These are phyloP conservation scores for Parascedosporium putredinis DNA, from an alignment of 2,329 filamentous ascomycete species.

Conservation along the genomic window DNA sequence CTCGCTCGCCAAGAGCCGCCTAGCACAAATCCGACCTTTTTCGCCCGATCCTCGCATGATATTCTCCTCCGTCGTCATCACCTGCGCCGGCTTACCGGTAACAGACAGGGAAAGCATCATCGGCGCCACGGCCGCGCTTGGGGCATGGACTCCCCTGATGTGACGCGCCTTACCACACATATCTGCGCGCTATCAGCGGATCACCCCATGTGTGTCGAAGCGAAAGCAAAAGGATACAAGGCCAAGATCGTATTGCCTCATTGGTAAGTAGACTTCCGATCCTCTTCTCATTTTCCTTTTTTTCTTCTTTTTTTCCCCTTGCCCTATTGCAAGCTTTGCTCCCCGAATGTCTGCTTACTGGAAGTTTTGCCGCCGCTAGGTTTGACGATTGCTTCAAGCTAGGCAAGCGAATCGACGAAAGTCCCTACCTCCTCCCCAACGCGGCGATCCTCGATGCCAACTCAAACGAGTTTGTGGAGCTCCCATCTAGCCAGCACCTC, in stretches of 20 bases:
- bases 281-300: neutral
- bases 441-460: slow-evolving; percentile 65
- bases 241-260: slow-evolving; percentile 86
- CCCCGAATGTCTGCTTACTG: no score
- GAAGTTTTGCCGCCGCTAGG: no score
- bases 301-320: neutral
- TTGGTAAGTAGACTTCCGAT: slow-evolving; percentile 47
- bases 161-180: slow-evolving; percentile 73
- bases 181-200: slow-evolving; percentile 73
- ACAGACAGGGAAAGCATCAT: slow-evolving; percentile 88
- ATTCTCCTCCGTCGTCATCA: slow-evolving; percentile 73
- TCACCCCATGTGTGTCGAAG: slow-evolving; percentile 58
- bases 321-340: no score
- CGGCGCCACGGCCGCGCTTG: slow-evolving; percentile 80
- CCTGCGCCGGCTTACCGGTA: slow-evolving; percentile 72
- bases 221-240: slow-evolving; percentile 52
- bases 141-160: slow-evolving; percentile 67
- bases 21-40: slow-evolving; percentile 70
- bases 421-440: slow-evolving; percentile 75
- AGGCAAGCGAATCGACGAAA: slow-evolving; percentile 80
- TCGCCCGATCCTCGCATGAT: slow-evolving; percentile 88
- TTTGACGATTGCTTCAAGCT: slow-evolving; percentile 95
- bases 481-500: slow-evolving; percentile 50
- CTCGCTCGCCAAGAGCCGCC: slow-evolving; percentile 58
- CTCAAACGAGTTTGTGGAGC: slow-evolving; percentile 44